These are phyloP conservation scores for Pistacia atlantica DNA, from an alignment of 345 rosid species.

Conservation along the genomic window DNA sequence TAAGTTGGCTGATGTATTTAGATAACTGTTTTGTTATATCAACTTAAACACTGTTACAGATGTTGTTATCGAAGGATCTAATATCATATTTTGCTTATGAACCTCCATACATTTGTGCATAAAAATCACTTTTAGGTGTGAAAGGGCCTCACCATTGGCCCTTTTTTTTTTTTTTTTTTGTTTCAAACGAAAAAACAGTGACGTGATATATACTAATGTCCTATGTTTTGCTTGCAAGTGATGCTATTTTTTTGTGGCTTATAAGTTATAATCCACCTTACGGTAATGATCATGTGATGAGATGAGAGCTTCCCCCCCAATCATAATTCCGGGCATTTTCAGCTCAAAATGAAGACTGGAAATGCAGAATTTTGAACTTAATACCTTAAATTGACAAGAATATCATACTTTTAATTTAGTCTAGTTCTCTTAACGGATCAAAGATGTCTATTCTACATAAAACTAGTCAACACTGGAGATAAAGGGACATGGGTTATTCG, in stretches of 20 bases:
- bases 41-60: background rate
- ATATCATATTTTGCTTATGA: background rate
- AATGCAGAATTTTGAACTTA: background rate
- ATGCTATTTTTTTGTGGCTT: background rate
- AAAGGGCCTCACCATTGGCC: background rate
- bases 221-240: conserved; percentile 6
- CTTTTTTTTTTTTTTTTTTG: background rate
- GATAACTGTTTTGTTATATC: background rate
- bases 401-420: background rate
- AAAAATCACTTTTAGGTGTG: background rate
- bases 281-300: background rate
- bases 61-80: background rate
- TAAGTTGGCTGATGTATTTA: background rate
- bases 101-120: background rate
- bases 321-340: background rate
- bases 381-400: background rate
- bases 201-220: background rate
- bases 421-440: background rate
- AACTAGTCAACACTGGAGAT: no score
- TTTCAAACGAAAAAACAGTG: no score
- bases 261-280: no score
- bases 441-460: background rate
- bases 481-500: no score
- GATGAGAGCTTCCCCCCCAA: background rate
- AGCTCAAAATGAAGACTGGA: background rate